Conservation (phyloP, 1,284 basidiomycete genomes). For the Coniferiporia sulphurascens region DNA sequence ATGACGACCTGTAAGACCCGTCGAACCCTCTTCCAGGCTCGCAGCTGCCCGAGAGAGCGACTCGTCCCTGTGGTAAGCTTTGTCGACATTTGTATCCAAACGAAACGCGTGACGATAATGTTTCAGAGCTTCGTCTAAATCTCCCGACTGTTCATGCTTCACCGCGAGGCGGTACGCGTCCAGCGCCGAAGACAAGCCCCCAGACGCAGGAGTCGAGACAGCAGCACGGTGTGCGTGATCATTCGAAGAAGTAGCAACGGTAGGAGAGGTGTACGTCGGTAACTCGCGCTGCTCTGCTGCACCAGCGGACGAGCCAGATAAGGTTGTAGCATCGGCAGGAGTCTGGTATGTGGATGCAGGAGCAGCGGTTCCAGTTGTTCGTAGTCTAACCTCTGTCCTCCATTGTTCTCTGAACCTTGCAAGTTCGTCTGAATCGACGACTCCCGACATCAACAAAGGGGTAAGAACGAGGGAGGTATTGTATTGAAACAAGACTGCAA, state of each 20-base stretch:
- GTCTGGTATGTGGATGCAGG: not conserved
- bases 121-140: constrained; percentile 67
- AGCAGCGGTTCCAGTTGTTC: constrained; percentile 20
- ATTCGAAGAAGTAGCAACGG: not conserved
- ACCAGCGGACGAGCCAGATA: not conserved
- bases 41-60: constrained; percentile 24
- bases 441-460: not conserved
- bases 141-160: constrained; percentile 64
- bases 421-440: constrained; percentile 46
- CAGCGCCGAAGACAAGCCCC: constrained; percentile 40
- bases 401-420: constrained; percentile 69
- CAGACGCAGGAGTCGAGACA: constrained; percentile 3
- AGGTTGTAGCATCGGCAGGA: not conserved
- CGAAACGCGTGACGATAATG: constrained; percentile 79
- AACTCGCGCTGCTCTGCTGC: not conserved
- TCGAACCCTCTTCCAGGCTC: not conserved
- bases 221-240: not conserved
- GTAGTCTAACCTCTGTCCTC: constrained; percentile 59
- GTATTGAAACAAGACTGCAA: too few relatives aligned
- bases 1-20: not conserved
- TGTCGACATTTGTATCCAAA: constrained; percentile 65
- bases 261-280: not conserved
- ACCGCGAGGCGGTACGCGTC: constrained; percentile 67
- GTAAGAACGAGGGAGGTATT: too few relatives aligned
- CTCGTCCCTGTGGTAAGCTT: constrained; percentile 54